These are phyloP conservation scores for Dothiorella sarmentorum DNA, from an alignment of 2,329 filamentous ascomycete genomes.

Conservation along the genomic window DNA sequence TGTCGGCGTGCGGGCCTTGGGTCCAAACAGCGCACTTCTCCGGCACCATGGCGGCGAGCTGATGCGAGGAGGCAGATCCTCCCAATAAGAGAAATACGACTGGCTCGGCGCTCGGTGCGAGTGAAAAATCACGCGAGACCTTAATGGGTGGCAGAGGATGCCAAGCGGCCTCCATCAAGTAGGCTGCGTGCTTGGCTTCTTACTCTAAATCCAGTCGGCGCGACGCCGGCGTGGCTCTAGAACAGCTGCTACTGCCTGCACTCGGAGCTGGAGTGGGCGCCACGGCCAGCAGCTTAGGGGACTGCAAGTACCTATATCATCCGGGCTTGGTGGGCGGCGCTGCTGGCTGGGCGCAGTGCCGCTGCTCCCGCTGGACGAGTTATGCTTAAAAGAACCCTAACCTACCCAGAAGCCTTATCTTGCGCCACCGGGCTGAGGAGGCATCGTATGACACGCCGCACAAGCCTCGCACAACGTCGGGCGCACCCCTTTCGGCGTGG, in stretches of 20 bases:
- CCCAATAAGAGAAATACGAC: constrained; percentile 8
- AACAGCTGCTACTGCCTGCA: not conserved
- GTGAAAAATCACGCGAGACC: constrained; percentile 11
- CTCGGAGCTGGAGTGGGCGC: not conserved
- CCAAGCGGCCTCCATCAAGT: not conserved
- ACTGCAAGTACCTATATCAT: too few species aligned
- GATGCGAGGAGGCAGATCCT: constrained; percentile 6
- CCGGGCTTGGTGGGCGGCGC: not conserved
- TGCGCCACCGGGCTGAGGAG: constrained; percentile 13
- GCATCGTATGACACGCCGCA: constrained; percentile 15
- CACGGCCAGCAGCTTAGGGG: too few species aligned
- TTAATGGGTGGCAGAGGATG: not conserved
- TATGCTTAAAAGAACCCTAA: constrained; percentile 8
- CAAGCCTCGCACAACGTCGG: constrained; percentile 13
- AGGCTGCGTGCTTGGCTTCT: constrained; percentile 13
- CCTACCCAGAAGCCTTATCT: constrained; percentile 9
- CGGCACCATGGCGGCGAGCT: constrained; percentile 6
- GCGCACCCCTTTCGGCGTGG: not conserved
- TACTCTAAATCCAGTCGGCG: constrained; percentile 18
- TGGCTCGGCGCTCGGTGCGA: constrained; percentile 12
- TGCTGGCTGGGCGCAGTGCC: not conserved
- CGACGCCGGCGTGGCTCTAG: constrained; percentile 12
- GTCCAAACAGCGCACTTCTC: not conserved
- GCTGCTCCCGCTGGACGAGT: constrained; percentile 4
- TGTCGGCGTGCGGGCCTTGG: not conserved